A percentile compares a stretch with the other conserved stretches of the same genome.
These are phyloP conservation scores for Podaxis carcinomalis DNA, from an alignment of 768 basidiomycete genomes.

Conservation along the genomic window DNA sequence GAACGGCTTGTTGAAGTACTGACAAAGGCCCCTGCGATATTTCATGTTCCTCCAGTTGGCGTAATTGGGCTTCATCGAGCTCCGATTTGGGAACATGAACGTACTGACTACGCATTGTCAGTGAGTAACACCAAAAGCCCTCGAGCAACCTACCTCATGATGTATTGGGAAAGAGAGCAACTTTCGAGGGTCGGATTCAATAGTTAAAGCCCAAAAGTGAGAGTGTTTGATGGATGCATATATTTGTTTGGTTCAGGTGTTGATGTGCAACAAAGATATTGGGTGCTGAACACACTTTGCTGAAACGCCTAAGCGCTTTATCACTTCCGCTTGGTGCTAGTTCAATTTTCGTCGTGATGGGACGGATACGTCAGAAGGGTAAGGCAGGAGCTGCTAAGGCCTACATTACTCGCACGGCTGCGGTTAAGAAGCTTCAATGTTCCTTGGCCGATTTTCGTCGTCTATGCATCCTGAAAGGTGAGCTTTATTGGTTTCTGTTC, in stretches of 20 bases:
- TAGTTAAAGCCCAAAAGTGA: not conserved
- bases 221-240: not conserved
- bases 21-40: constrained; percentile 97
- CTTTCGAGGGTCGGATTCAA: not conserved
- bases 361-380: constrained; percentile 77
- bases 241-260: constrained; percentile 22
- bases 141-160: constrained; percentile 31
- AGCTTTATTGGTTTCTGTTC: constrained; percentile 16
- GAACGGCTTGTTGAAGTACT: constrained; percentile 93
- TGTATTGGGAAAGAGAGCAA: constrained; percentile 5
- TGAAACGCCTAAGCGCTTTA: not conserved
- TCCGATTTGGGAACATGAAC: constrained; percentile 96
- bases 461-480: constrained; percentile 96
- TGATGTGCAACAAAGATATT: constrained; percentile 30
- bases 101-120: constrained; percentile 69
- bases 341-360: constrained; percentile 41
- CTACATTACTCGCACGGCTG: constrained; percentile 84
- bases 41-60: constrained; percentile 96
- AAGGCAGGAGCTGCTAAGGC: constrained; percentile 91
- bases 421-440: constrained; percentile 94
- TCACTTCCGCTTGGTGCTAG: constrained; percentile 7
- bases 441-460: constrained; percentile 95
- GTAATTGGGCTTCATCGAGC: constrained; percentile 93
- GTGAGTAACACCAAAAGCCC: not conserved
- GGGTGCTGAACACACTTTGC: constrained; percentile 11